Evolutionary conservation across 257 asterid species (phyloP).

Genomic region (Capsicum pubescens): DNA sequence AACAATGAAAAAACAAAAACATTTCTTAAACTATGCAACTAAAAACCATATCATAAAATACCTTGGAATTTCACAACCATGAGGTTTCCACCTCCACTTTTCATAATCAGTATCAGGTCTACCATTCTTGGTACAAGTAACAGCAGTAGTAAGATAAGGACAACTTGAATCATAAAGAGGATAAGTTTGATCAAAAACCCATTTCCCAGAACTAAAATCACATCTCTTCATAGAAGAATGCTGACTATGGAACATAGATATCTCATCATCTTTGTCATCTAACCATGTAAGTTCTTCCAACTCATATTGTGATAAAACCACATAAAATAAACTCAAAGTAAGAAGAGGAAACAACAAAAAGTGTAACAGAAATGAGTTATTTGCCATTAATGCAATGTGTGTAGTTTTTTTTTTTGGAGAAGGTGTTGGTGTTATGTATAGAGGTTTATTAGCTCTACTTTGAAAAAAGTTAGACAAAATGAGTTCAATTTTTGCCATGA

Average conservation of each 20-base stretch:
- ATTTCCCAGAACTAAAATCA: constrained; percentile 73
- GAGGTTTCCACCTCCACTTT: constrained; percentile 85
- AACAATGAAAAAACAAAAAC: too few relatives aligned
- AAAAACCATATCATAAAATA: constrained; percentile 17
- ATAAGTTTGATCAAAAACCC: constrained; percentile 76
- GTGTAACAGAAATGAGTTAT: constrained; percentile 28
- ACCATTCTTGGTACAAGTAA: constrained; percentile 73
- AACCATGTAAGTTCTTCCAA: constrained; percentile 65
- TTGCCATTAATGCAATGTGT: constrained; percentile 40
- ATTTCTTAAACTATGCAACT: too few relatives aligned
- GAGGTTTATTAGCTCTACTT: not conserved
- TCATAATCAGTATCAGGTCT: constrained; percentile 91
- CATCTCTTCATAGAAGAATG: constrained; percentile 61
- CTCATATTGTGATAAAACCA: constrained; percentile 45
- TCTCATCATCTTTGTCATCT: constrained; percentile 59
- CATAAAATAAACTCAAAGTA: constrained; percentile 4
- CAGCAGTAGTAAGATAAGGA: constrained; percentile 77
- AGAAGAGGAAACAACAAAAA: constrained; percentile 34
- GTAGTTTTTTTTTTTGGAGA: not conserved
- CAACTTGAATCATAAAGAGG: constrained; percentile 77
- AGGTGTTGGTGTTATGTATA: not conserved
- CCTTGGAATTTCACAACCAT: constrained; percentile 82
- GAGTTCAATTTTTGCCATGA: constrained; percentile 52
- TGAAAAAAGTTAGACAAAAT: constrained; percentile 33
- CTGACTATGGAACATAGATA: constrained; percentile 54